Conservation (phyloP, 108 stramenopile genomes). For the Parmales sp. region DNA sequence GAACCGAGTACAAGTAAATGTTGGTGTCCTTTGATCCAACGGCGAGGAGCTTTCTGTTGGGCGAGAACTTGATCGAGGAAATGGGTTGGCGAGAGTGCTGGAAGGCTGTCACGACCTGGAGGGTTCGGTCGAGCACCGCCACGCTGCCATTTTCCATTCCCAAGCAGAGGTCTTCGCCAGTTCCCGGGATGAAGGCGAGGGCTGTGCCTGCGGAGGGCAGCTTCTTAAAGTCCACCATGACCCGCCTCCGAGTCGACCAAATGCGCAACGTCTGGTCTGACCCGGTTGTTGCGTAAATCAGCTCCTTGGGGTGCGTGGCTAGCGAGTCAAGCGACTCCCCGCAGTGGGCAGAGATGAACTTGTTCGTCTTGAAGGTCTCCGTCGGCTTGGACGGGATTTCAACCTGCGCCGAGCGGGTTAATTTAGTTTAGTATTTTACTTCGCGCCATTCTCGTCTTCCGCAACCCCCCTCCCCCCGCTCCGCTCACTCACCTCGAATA, state of each 20-base stretch:
- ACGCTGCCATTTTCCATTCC: slow-evolving; percentile 22
- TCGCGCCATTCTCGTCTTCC: too few species aligned
- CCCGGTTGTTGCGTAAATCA: slow-evolving; percentile 28
- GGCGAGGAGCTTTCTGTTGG: slow-evolving; percentile 30
- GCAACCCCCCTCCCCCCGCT: too few species aligned
- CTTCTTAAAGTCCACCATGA: slow-evolving; percentile 36
- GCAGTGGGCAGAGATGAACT: background rate
- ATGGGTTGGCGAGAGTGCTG: slow-evolving; percentile 30
- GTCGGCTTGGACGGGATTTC: too few species aligned
- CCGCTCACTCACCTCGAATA: slow-evolving; percentile 5
- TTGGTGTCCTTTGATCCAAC: slow-evolving; percentile 30
- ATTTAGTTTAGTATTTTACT: too few species aligned
- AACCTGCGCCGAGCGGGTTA: too few species aligned
- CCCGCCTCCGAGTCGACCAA: slow-evolving; percentile 18
- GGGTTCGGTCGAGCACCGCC: background rate
- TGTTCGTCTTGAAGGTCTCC: slow-evolving; percentile 4
- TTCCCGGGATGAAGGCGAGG: slow-evolving; percentile 32
- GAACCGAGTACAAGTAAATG: slow-evolving; percentile 40
- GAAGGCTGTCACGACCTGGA: slow-evolving; percentile 25
- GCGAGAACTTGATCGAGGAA: slow-evolving; percentile 21
- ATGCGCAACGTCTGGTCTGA: slow-evolving; percentile 30
- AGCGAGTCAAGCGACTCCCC: background rate
- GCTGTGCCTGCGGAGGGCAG: slow-evolving; percentile 35
- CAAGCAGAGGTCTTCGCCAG: slow-evolving; percentile 27
- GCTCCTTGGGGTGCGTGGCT: slow-evolving; percentile 13